Evolutionary conservation across 2,329 filamentous ascomycete species (phyloP), one percentile per base, ranked within the genome.

Genomic region (Aspergillus ibericus): DNA sequence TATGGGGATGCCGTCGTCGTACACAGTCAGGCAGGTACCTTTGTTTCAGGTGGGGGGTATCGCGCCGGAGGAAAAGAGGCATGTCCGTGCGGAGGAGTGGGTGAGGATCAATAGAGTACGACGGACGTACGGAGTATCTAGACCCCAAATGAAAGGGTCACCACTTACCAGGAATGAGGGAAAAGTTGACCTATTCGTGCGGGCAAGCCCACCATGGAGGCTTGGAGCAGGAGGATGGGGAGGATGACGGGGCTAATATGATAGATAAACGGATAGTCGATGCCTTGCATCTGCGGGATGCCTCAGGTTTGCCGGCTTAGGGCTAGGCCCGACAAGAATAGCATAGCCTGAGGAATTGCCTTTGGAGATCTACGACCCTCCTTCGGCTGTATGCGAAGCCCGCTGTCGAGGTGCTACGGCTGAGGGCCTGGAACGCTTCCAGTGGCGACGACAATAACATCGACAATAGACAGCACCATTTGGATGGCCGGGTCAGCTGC

Each of bases 221-320:
- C 27, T 3, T 3, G 22, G 22, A 25, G 36, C 36, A 40, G 5
- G 16, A 20, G 9, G 27, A 27, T 44, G 35, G 27, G 25, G 15
- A 40, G 27, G 36, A 44, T 15, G 38, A 38, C 35, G 5, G n/a
- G 35, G 38, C 25, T 25, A 16, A 53, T 53, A 53, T 53, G 51
- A 53, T 53, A 53, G 51, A 53, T 53, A 40, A n/a, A 42, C 51
- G 44, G 38, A 48, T 48, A 48, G 44, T 27, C 25, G 44, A 48
- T 48, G 27, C 44, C 44, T 48, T 48, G 44, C 44, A 48, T 32
- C 22, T 48, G 44, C 15, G 44, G 15, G 25, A 29, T 48, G 44
- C 44, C 44, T 48, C 44, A 48, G 44, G 44, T 48, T 29, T 15
- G 22, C 44, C 44, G 44, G n/a, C 44, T 48, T 48, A 32, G 27